Percentiles rank a stretch among this genome's conserved stretches.
Conservation (phyloP, 2,329 filamentous ascomycete species). For the Ceratocystis ficicola region DNA sequence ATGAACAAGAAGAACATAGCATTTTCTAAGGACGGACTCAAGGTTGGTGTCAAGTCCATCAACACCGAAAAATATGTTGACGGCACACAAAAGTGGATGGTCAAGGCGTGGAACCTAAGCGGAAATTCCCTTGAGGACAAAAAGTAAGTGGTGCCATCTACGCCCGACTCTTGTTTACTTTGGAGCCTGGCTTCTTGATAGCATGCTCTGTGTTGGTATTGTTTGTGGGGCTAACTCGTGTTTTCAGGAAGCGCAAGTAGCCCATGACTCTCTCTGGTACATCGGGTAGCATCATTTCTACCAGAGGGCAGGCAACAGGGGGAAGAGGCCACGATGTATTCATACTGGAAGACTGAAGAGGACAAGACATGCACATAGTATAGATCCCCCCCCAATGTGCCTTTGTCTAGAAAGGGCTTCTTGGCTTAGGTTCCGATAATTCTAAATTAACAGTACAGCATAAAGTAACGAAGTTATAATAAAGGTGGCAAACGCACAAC, state of each 20-base stretch:
- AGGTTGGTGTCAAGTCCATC: slow-evolving; percentile 58
- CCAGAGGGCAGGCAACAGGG: no score
- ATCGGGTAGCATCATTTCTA: no score
- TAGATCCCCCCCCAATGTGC: no score
- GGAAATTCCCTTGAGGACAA: slow-evolving; percentile 28
- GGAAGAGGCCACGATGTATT: no score
- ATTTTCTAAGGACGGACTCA: slow-evolving; percentile 62
- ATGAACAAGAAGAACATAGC: slow-evolving; percentile 66
- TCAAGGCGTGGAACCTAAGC: slow-evolving; percentile 53
- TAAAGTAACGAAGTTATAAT: neutral
- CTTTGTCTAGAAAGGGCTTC: neutral
- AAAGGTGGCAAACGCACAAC: neutral
- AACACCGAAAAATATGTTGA: slow-evolving; percentile 61
- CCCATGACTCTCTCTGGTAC: no score
- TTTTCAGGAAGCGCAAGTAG: no score
- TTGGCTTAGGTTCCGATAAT: neutral
- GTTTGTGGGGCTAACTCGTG: no score
- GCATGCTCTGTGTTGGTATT: no score
- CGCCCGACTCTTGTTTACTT: neutral
- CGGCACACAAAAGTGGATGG: slow-evolving; percentile 55
- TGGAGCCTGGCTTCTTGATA: slow-evolving; percentile 10
- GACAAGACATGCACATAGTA: no score
- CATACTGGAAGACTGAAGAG: no score
- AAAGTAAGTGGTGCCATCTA: slow-evolving; percentile 23
- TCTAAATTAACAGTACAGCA: neutral